Percentiles rank a stretch among this genome's conserved stretches.
Conservation (phyloP, 140 eudicot species). For the Cichorium intybus region DNA sequence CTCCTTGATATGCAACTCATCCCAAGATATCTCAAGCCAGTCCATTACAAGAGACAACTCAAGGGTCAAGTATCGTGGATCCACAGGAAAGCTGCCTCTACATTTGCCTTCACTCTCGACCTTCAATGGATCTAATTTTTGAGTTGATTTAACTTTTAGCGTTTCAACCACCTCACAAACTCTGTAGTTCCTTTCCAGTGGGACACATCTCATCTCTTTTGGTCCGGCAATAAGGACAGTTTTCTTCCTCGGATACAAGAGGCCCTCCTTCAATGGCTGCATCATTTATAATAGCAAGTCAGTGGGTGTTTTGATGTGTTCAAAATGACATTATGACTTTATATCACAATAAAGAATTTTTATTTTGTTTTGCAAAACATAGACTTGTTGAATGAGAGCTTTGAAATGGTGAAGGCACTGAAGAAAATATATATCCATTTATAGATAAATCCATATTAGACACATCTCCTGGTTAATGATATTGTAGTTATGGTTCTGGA, state of each 20-base stretch:
- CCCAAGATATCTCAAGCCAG: conserved; percentile 98
- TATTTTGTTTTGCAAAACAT: too few species aligned
- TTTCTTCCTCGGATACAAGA: conserved; percentile 24
- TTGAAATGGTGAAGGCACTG: conserved; percentile 82
- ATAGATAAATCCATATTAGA: conserved; percentile 81
- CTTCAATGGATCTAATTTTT: too few species aligned
- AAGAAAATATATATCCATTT: conserved; percentile 58
- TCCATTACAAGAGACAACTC: conserved; percentile 97
- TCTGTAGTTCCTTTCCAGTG: conserved; percentile 23
- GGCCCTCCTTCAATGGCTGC: conserved; percentile 38
- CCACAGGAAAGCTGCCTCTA: conserved; percentile 37
- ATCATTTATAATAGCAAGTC: conserved; percentile 8
- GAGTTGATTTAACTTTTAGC: conserved; percentile 27
- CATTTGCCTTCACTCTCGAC: conserved; percentile 37
- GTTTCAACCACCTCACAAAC: conserved; percentile 29
- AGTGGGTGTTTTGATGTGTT: neutral
- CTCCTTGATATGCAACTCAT: conserved; percentile 87
- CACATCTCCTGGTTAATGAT: conserved; percentile 76
- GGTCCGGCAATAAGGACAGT: conserved; percentile 9
- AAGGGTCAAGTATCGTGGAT: conserved; percentile 66
- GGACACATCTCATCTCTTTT: conserved; percentile 32
- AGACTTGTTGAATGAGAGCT: conserved; percentile 63
- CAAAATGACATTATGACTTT: too few species aligned
- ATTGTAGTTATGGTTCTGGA: too few species aligned
- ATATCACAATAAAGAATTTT: too few species aligned